Conservation (phyloP, 768 basidiomycete species). For the Suillus spraguei region DNA sequence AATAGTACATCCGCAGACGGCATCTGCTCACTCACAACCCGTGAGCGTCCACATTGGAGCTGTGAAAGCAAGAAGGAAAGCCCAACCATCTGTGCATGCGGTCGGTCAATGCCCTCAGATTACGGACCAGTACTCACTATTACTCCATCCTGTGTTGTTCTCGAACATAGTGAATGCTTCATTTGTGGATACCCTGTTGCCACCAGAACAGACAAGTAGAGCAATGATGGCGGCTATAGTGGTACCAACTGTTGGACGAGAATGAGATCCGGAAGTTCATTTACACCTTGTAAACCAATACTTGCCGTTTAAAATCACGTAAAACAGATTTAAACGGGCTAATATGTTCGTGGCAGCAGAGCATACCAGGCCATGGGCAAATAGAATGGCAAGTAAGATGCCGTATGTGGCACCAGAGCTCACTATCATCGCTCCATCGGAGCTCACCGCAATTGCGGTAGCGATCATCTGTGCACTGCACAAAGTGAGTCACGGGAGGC, state of each 20-base stretch:
- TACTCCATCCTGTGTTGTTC: slow-evolving; percentile 70
- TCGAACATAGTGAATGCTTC: slow-evolving; percentile 72
- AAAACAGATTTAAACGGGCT: slow-evolving; percentile 70
- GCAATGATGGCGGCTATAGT: slow-evolving; percentile 63
- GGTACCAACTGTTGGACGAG: slow-evolving; percentile 52
- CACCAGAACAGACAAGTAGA: slow-evolving; percentile 57
- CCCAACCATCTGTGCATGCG: slow-evolving; percentile 60
- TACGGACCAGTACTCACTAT: slow-evolving; percentile 42
- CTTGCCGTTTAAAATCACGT: slow-evolving; percentile 65
- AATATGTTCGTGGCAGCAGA: slow-evolving; percentile 68
- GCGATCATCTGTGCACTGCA: slow-evolving; percentile 75
- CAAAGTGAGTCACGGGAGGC: neutral
- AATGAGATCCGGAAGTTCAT: slow-evolving; percentile 9
- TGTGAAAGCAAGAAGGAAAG: slow-evolving; percentile 71
- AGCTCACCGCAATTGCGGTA: slow-evolving; percentile 63
- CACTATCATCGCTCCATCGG: slow-evolving; percentile 54
- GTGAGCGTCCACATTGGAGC: slow-evolving; percentile 82
- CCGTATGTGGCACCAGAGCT: slow-evolving; percentile 66
- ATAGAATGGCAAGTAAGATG: slow-evolving; percentile 63
- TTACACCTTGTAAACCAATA: slow-evolving; percentile 11
- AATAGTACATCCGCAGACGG: neutral
- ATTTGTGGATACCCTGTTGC: slow-evolving; percentile 61
- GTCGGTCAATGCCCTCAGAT: slow-evolving; percentile 6
- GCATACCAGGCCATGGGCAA: slow-evolving; percentile 70
- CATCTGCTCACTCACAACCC: slow-evolving; percentile 52